Evolutionary conservation across 495 filamentous ascomycete species (phyloP), one percentile per base, ranked within the genome.

Genomic region (Neurospora sp.): DNA sequence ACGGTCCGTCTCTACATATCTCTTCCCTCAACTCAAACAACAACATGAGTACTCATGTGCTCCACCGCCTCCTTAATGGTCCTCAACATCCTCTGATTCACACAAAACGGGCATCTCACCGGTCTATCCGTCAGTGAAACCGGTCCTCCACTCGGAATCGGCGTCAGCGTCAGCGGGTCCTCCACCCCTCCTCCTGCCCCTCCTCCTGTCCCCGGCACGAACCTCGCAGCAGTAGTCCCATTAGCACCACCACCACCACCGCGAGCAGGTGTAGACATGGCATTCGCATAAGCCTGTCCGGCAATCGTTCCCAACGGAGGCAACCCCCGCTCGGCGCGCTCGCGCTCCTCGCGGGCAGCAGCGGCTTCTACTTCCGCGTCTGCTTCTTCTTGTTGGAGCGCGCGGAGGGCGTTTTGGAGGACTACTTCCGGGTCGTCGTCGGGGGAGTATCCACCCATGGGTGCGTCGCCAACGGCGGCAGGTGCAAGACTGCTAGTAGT

Each of bases 21-120:
- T n/a, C 9, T 6, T 2, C 5, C 5, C 20, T 22, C 20, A n/a
- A 44, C 3, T 77, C 68, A 87, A 53, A 88, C 85, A 69, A 87
- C 81, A 16, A 88, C 86, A 71, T 88, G 86, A 39, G 85, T 88
- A 65, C 83, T 85, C 86, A 88, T 84, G 73, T 88, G 86, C 78
- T 88, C 86, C 3, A 88, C 86, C 14, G 86, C 86, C 77, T 88
- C 86, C 78, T 88, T 87, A 45, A 88, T 85, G 16, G 79, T 86
- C 42, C 85, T 81, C 73, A 88, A 84, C 86, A 86, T 86, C 8
- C 86, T 80, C 78, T 85, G 84, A 73, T 88, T 88, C 31, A 87
- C 79, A 72, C 86, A 88, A 74, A 86, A 88, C 6, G 86, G 86
- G 69, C 86, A 88, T 35, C 85, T 80, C 0, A 88, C 77, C n/a